Conservation (phyloP, 2,329 filamentous ascomycete species). For the Aspergillus unguis region DNA sequence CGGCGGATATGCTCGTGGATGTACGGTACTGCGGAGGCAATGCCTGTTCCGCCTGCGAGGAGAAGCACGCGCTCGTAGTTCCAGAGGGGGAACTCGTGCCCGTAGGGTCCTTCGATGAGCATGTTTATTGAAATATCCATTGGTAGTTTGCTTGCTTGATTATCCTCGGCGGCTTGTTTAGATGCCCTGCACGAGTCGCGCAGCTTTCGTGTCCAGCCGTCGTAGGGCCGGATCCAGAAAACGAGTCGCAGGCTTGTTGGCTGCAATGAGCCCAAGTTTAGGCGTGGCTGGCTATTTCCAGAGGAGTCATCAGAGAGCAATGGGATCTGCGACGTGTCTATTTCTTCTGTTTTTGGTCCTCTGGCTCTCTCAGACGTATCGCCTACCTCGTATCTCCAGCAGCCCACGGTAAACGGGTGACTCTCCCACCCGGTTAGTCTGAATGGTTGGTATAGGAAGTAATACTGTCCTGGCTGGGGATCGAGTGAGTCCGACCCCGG, state of each 20-base stretch:
- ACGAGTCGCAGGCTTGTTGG: constrained; percentile 35
- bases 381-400: constrained; percentile 24
- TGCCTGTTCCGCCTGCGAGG: constrained; percentile 37
- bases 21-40: constrained; percentile 48
- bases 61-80: constrained; percentile 53
- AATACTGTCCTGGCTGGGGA: constrained; percentile 48
- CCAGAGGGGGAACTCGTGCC: constrained; percentile 41
- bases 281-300: background rate
- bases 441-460: constrained; percentile 49
- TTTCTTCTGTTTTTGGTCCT: constrained; percentile 5
- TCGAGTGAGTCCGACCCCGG: constrained; percentile 32
- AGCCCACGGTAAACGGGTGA: constrained; percentile 50
- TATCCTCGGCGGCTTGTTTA: constrained; percentile 22
- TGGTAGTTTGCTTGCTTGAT: constrained; percentile 20
- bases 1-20: constrained; percentile 33
- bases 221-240: constrained; percentile 51
- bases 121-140: too few relatives aligned
- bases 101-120: constrained; percentile 53
- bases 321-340: constrained; percentile 24
- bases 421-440: constrained; percentile 48
- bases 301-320: constrained; percentile 23
- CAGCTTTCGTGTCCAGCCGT: constrained; percentile 51
- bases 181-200: constrained; percentile 33
- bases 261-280: constrained; percentile 1
- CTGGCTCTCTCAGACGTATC: background rate